These are phyloP conservation scores for Baudoinia panamericana DNA, from an alignment of 495 filamentous ascomycete genomes.

Conservation along the genomic window DNA sequence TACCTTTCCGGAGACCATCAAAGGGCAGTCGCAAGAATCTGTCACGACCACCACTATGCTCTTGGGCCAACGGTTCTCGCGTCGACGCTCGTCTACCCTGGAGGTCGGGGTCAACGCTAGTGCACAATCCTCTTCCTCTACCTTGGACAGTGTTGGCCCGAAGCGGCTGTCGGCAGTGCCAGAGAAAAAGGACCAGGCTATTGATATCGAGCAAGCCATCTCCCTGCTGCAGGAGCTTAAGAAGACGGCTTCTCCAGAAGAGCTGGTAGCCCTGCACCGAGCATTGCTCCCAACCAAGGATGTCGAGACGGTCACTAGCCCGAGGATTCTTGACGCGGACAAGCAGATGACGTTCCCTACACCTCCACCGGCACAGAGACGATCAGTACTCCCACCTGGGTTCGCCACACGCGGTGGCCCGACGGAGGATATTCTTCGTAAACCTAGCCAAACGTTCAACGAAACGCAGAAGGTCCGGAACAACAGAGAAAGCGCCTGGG, in stretches of 20 bases:
- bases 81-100: conserved; percentile 2
- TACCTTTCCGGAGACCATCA: conserved; percentile 8
- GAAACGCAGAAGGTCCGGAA: not conserved
- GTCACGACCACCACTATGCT: not conserved
- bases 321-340: not conserved
- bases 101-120: conserved; percentile 4
- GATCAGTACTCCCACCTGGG: conserved; percentile 24
- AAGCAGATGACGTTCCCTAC: not conserved
- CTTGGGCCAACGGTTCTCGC: conserved; percentile 2
- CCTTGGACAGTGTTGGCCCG: conserved; percentile 10
- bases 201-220: conserved; percentile 27
- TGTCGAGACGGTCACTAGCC: conserved; percentile 7
- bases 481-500: not conserved
- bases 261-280: conserved; percentile 27
- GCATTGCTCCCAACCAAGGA: conserved; percentile 22
- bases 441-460: not conserved
- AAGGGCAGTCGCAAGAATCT: not conserved
- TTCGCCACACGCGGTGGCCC: conserved; percentile 24
- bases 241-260: conserved; percentile 28
- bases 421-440: conserved; percentile 15
- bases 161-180: conserved; percentile 3
- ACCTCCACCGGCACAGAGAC: conserved; percentile 5
- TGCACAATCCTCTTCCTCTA: conserved; percentile 13
- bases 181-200: conserved; percentile 2
- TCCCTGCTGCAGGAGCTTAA: conserved; percentile 27